These are phyloP conservation scores for Phlyctochytrium planicorne DNA, from an alignment of 192 early-diverging fungal species.

Conservation along the genomic window DNA sequence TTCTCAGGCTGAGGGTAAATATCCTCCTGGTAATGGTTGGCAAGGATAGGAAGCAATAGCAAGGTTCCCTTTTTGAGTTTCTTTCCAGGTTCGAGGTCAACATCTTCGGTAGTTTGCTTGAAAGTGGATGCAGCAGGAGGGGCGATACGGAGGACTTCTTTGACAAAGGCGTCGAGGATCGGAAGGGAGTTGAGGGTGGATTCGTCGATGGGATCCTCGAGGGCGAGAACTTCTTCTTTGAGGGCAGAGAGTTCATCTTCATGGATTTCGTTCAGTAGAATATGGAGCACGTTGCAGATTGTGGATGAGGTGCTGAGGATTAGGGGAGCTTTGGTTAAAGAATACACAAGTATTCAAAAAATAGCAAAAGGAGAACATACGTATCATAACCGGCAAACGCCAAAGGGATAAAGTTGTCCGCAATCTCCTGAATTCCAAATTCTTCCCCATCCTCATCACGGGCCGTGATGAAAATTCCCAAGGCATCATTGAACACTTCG, in stretches of 20 bases:
- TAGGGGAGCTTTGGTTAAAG: not conserved
- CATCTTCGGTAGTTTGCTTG: not conserved
- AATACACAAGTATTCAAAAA: too few species aligned
- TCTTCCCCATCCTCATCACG: too few species aligned
- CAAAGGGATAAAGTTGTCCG: slow-evolving; percentile 10
- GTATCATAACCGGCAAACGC: slow-evolving; percentile 15
- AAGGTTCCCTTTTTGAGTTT: not conserved
- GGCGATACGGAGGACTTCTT: slow-evolving; percentile 13
- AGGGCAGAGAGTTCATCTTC: slow-evolving; percentile 1
- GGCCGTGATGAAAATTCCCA: slow-evolving; percentile 6
- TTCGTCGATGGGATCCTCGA: too few species aligned
- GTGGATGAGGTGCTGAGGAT: slow-evolving; percentile 2
- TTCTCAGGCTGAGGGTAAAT: slow-evolving; percentile 6
- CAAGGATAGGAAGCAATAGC: too few species aligned
- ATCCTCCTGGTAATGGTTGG: not conserved
- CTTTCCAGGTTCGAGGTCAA: not conserved
- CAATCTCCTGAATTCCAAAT: too few species aligned
- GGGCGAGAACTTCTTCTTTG: not conserved
- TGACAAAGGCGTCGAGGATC: slow-evolving; percentile 20
- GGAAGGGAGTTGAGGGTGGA: slow-evolving; percentile 12
- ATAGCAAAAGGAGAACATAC: too few species aligned
- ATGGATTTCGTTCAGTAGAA: slow-evolving; percentile 7
- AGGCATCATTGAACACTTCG: too few species aligned
- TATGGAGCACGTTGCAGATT: slow-evolving; percentile 8
- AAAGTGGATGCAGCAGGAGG: slow-evolving; percentile 1